These are phyloP conservation scores for Paramecium bursaria DNA, from an alignment of 73 alveolate species.

Conservation along the genomic window DNA sequence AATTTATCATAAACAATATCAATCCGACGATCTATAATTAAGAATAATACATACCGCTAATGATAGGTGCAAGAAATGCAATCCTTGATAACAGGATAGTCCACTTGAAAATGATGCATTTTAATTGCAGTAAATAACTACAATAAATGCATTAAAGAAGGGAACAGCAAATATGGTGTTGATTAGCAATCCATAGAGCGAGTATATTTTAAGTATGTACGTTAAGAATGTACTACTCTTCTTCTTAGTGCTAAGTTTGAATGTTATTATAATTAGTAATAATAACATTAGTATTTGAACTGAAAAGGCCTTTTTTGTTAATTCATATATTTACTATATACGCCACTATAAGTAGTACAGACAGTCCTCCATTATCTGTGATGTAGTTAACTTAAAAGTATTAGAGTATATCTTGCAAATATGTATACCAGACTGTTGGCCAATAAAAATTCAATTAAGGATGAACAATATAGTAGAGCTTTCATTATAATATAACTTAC, in stretches of 20 bases:
- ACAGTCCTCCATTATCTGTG: slow-evolving; percentile 52
- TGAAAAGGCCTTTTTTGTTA: slow-evolving; percentile 18
- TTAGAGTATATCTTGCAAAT: slow-evolving; percentile 58
- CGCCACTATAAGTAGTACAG: slow-evolving; percentile 46
- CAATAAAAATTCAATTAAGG: slow-evolving; percentile 55
- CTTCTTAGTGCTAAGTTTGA: slow-evolving; percentile 31
- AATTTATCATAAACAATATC: slow-evolving; percentile 45
- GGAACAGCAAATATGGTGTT: slow-evolving; percentile 63
- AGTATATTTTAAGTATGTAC: slow-evolving; percentile 49
- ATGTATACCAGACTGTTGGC: slow-evolving; percentile 42
- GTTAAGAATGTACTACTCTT: slow-evolving; percentile 63
- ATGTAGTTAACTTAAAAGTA: slow-evolving; percentile 67
- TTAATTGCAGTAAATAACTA: slow-evolving; percentile 43
- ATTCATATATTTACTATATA: not conserved
- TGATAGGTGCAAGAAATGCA: slow-evolving; percentile 56
- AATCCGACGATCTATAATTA: slow-evolving; percentile 23
- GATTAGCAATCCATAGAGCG: slow-evolving; percentile 61
- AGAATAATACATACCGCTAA: slow-evolving; percentile 45
- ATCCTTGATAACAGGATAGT: slow-evolving; percentile 58
- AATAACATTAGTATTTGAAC: slow-evolving; percentile 43
- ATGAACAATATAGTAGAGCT: slow-evolving; percentile 64
- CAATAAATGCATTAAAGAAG: slow-evolving; percentile 62
- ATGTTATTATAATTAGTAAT: slow-evolving; percentile 35
- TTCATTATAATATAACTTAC: slow-evolving; percentile 25
- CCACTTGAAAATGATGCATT: slow-evolving; percentile 50